Percentiles rank a stretch among this genome's conserved stretches.
Conservation (phyloP, 2,329 filamentous ascomycete genomes). For the Neofusicoccum kwambonambiense region DNA sequence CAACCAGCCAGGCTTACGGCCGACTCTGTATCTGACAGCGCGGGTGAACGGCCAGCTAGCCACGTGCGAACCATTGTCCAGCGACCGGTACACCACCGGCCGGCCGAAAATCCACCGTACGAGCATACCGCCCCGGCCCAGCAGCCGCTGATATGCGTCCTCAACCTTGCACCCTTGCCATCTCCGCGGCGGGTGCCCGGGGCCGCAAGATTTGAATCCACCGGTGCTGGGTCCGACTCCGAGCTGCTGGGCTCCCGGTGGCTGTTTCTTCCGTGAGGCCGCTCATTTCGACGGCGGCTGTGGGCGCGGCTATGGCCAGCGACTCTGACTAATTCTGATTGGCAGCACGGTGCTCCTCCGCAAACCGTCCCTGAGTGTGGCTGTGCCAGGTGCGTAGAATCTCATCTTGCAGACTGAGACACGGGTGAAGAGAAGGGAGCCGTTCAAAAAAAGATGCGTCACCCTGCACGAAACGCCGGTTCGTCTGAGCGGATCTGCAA, state of each 20-base stretch:
- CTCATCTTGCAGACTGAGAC: neutral
- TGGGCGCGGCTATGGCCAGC: too few relatives aligned
- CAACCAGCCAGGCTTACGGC: neutral
- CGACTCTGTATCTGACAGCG: neutral
- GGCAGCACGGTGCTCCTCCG: neutral
- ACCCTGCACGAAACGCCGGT: neutral
- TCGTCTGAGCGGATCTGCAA: neutral
- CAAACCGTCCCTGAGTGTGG: neutral
- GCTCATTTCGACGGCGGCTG: too few relatives aligned
- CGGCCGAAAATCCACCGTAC: neutral
- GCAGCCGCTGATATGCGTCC: too few relatives aligned
- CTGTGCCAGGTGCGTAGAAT: neutral
- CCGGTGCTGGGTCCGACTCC: neutral
- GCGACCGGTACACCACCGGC: too few relatives aligned
- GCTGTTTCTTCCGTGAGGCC: neutral
- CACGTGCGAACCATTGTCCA: too few relatives aligned
- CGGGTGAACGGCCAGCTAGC: neutral
- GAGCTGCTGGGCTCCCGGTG: neutral
- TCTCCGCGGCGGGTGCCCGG: neutral
- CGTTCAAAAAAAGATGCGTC: neutral
- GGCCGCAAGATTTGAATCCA: neutral
- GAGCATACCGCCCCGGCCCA: too few relatives aligned
- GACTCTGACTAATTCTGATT: too few relatives aligned
- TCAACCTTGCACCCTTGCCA: neutral
- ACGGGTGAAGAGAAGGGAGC: neutral